Evolutionary conservation across 805 yeast genomes (phyloP).

Genomic region (Vanderwaltozyma tropicalis): DNA sequence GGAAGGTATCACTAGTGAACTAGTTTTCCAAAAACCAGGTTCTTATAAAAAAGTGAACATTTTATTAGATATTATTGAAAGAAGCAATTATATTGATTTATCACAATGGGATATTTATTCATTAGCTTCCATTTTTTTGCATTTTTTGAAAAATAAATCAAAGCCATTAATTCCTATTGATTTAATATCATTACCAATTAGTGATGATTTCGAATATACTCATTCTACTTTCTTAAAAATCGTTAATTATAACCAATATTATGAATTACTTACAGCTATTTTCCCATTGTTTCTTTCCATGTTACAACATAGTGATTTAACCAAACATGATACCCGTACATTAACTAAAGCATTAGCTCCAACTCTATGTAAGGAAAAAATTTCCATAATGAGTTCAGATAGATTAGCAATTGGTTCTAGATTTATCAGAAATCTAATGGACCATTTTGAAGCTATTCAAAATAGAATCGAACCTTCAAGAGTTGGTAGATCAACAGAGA

Average conservation of each 20-base stretch:
- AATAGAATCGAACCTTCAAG: conserved; percentile 7
- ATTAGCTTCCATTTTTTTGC: conserved; percentile 33
- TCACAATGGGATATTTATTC: conserved; percentile 53
- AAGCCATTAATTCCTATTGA: conserved; percentile 43
- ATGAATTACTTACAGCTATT: conserved; percentile 31
- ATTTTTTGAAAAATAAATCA: conserved; percentile 42
- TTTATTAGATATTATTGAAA: conserved; percentile 38
- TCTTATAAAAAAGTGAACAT: conserved; percentile 36
- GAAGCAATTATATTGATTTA: conserved; percentile 48
- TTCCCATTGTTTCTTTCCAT: conserved; percentile 39
- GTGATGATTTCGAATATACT: conserved; percentile 39
- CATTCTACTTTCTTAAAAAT: conserved; percentile 29
- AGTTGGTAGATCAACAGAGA: neutral
- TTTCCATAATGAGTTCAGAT: conserved; percentile 36
- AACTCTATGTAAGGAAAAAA: conserved; percentile 44
- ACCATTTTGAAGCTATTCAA: conserved; percentile 35
- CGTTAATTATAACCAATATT: conserved; percentile 24
- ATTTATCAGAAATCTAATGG: conserved; percentile 43
- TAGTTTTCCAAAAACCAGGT: conserved; percentile 49
- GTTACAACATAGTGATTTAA: conserved; percentile 27
- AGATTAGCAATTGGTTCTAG: conserved; percentile 41
- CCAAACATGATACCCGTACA: conserved; percentile 33
- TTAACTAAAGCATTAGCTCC: conserved; percentile 41
- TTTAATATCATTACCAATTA: conserved; percentile 42
- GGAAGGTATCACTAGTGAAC: conserved; percentile 35